Evolutionary conservation across 495 filamentous ascomycete species (phyloP), one percentile per base, ranked within the genome.

Genomic region (Terfezia claveryi): DNA sequence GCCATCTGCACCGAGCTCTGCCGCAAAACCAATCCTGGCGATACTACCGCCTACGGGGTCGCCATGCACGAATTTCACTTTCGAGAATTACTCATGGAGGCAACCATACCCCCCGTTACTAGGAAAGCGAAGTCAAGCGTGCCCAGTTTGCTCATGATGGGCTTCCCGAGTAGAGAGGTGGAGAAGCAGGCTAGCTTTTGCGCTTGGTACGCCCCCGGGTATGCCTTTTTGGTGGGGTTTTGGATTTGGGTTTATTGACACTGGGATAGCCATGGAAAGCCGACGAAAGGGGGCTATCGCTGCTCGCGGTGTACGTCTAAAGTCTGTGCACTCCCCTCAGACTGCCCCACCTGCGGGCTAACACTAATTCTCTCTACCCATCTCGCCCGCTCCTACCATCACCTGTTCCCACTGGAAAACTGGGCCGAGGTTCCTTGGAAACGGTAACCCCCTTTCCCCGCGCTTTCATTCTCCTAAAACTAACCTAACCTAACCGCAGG

Each of bases 361-460:
- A 95, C 87, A n/a, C 74, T 96, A 27, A 89, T 96, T 54, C 74
- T 94, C 1, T 91, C 84, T n/a, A 98, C 92, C 1, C 91, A 98
- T 71, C 71, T 98, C 37, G 91, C 91, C 16, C 73, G 91, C 8
- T 91, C 84, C 10, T 98, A 96, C 67, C 91, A 96, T 66, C 91
- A 98, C 66, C 73, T 98, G 2, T 96, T 96, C 64, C 91, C 92
- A 0, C 71, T 98, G 17, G 74, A 76, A 8, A 92, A 89, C 63
- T 98, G 88, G 88, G 74, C 77, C 14, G 87, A 88, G 65, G 88
- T 98, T 4, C 72, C 81, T 10, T 98, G 91, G 92, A 62, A 75
- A 23, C 74, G 78, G 27, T 61, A 69, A 58, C 64, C 23, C 27
- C 67, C 72, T 17, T 82, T 79, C 61, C 75, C 67, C 57, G 67